These are phyloP conservation scores for Camelina sativa DNA, from an alignment of 345 rosid genomes.

Conservation along the genomic window DNA sequence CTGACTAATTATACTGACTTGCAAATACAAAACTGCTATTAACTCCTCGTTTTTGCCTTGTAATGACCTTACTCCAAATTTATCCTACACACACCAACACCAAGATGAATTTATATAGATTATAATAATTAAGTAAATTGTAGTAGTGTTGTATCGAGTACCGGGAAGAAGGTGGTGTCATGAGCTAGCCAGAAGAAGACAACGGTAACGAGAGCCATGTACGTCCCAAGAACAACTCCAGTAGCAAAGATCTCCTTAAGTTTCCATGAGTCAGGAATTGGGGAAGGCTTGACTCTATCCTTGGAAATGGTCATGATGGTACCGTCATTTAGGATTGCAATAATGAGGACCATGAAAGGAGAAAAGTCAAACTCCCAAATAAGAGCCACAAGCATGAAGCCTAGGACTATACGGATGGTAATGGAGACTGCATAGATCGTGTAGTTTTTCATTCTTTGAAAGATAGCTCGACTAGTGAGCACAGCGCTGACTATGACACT, in stretches of 20 bases:
- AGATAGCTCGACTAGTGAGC: constrained; percentile 88
- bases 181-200: constrained; percentile 68
- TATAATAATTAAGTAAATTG: background rate
- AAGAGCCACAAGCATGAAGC: constrained; percentile 72
- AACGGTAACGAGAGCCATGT: constrained; percentile 74
- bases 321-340: constrained; percentile 84
- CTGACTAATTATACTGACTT: constrained; percentile 92
- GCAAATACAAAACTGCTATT: constrained; percentile 81
- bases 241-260: constrained; percentile 90
- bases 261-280: constrained; percentile 88
- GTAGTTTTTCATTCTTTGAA: constrained; percentile 96
- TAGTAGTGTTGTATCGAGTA: constrained; percentile 34
- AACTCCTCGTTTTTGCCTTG: constrained; percentile 53
- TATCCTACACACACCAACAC: constrained; percentile 50
- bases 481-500: constrained; percentile 92
- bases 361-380: constrained; percentile 83
- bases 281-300: constrained; percentile 92
- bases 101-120: background rate
- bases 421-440: constrained; percentile 90
- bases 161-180: constrained; percentile 72
- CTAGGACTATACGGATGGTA: constrained; percentile 89
- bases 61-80: constrained; percentile 71
- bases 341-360: constrained; percentile 86
- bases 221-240: constrained; percentile 75
- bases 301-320: constrained; percentile 95